Percentiles rank a stretch among this genome's conserved stretches.
These are phyloP conservation scores for Pittosporum tobira DNA, from an alignment of 129 eudicot genomes.

Conservation along the genomic window DNA sequence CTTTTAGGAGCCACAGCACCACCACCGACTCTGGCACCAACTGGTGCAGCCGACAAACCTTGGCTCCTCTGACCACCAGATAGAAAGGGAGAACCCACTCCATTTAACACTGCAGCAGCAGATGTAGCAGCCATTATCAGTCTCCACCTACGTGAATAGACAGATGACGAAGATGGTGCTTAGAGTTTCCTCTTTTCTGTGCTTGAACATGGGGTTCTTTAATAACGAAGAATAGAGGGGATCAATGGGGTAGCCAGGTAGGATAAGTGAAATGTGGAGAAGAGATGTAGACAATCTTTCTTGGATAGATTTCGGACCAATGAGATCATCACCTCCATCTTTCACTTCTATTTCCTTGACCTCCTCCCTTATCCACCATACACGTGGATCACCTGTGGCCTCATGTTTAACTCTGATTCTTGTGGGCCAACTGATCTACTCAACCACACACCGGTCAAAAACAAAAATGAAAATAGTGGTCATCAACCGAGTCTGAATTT, in stretches of 20 bases:
- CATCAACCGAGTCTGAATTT: no score
- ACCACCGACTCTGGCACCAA: slow-evolving; percentile 18
- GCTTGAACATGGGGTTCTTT: slow-evolving; percentile 12
- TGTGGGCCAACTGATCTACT: background rate
- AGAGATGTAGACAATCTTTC: slow-evolving; percentile 21
- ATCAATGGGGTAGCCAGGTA: slow-evolving; percentile 43
- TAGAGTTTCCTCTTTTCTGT: background rate
- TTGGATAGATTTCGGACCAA: slow-evolving; percentile 77
- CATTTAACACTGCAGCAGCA: slow-evolving; percentile 69
- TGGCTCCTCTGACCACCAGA: slow-evolving; percentile 57
- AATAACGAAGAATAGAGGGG: slow-evolving; percentile 19
- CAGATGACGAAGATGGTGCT: background rate
- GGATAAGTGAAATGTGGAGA: slow-evolving; percentile 53
- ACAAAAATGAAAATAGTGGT: no score
- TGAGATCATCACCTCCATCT: slow-evolving; percentile 33
- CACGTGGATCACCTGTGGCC: slow-evolving; percentile 27
- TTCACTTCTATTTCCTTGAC: background rate
- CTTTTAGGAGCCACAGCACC: slow-evolving; percentile 39
- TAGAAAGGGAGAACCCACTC: slow-evolving; percentile 71
- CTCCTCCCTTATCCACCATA: slow-evolving; percentile 17
- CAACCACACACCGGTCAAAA: background rate
- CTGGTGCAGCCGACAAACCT: slow-evolving; percentile 35
- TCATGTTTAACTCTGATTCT: background rate
- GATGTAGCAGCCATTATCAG: slow-evolving; percentile 53
- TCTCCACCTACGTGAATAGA: background rate